These are phyloP conservation scores for Eucommia ulmoides DNA, from an alignment of 257 asterid species.

Conservation along the genomic window DNA sequence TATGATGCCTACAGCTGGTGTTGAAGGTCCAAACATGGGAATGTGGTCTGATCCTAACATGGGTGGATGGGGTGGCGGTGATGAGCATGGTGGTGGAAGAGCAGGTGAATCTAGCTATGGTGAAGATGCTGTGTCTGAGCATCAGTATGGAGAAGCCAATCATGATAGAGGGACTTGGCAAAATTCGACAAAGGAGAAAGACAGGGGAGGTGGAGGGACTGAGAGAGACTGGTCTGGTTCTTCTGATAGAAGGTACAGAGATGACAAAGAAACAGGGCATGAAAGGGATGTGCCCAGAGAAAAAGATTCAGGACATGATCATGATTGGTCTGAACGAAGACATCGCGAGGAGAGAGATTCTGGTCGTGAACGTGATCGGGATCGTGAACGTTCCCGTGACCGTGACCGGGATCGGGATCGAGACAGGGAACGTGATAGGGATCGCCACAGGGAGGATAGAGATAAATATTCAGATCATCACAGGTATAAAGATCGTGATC, in stretches of 20 bases:
- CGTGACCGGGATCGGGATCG: slow-evolving; percentile 37
- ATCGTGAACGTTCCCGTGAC: slow-evolving; percentile 27
- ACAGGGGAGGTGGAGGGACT: slow-evolving; percentile 63
- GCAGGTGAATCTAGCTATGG: slow-evolving; percentile 87
- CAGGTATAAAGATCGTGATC: slow-evolving; percentile 46
- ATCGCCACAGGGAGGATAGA: slow-evolving; percentile 32
- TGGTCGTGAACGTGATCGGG: slow-evolving; percentile 33
- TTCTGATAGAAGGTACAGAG: slow-evolving; percentile 65
- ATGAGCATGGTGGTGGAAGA: slow-evolving; percentile 78
- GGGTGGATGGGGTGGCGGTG: slow-evolving; percentile 81
- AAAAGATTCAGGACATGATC: slow-evolving; percentile 36
- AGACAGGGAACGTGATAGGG: slow-evolving; percentile 40
- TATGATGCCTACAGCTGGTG: slow-evolving; percentile 68
- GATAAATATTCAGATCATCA: slow-evolving; percentile 56
- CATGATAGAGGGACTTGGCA: slow-evolving; percentile 68
- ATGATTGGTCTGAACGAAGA: slow-evolving; percentile 51
- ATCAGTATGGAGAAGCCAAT: slow-evolving; percentile 69
- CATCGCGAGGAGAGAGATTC: slow-evolving; percentile 50
- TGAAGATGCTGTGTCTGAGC: slow-evolving; percentile 87
- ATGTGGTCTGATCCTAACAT: slow-evolving; percentile 75
- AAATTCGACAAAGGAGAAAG: slow-evolving; percentile 53
- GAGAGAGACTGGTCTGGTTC: slow-evolving; percentile 86
- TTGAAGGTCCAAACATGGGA: slow-evolving; percentile 78
- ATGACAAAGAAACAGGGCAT: slow-evolving; percentile 59
- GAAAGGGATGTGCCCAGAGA: slow-evolving; percentile 51